Base-by-base conservation (phyloP, 129 eudicot species). In the Tanacetum coccineum region DNA sequence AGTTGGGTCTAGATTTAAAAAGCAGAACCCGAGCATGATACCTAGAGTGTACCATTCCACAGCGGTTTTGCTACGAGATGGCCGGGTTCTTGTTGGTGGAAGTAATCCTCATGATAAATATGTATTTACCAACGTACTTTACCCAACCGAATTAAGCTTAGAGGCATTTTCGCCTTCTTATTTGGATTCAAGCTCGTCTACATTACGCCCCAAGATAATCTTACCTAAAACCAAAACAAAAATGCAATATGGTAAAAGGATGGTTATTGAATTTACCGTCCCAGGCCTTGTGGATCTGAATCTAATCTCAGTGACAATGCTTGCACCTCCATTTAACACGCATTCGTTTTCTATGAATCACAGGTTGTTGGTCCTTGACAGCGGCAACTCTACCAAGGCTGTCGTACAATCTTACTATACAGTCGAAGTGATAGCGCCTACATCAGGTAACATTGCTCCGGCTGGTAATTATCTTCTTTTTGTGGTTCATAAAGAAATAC, bases 361-460 rank as follows among this genome's bases (percentile, higher is more conserved):
- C n/a, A 49, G 54, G 54, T 49, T 49, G 54, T 49, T 49, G 54
- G 19, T 49, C 54, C 54, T 49, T 49, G 54, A 49, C n/a, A 49
- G 17, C 3, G 54, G 54, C 15, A 49, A 49, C 54, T 13, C 17
- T 4, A 49, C 54, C n/a, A 49, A 49, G n/a, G n/a, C 54, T 4
- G 54, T 49, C 8, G 7, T 2, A 49, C 54, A 13, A 49, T 49
- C 54, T 49, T 13, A 49, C 18, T 49, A 49, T 49, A 15, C n/a
- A 3, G 54, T 49, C 17, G 54, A 11, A 12, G 54, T 14, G 19
- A 49, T 15, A 12, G 54, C 54, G 2, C 54, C 54, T 4, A 14
- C 54, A 13, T 49, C 14, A 6, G 19, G 18, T 49, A 49, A 49
- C 54, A 49, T 49, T 11, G 54, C 54, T 49, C 54, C 54, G 54